phyloP scores from a whole-genome alignment of 148 eudicot genomes.

The Diospyros lotus region DNA sequence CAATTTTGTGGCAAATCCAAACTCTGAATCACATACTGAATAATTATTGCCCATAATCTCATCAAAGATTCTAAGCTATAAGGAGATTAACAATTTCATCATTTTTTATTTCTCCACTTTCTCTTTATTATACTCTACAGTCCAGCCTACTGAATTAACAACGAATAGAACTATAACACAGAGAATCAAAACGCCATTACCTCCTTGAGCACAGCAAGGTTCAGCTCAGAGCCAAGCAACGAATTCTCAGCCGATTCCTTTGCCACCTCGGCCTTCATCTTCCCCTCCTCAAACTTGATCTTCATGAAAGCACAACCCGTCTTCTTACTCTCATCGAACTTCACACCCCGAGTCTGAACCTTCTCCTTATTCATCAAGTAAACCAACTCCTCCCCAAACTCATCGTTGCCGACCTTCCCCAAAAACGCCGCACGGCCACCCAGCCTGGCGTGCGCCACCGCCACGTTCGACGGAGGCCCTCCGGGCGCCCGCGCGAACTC shows the following conservation, averaged over 20 bases:
- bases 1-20: too few species aligned
- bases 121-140: too few species aligned
- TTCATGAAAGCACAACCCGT: conserved; percentile 66
- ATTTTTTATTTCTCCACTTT: too few species aligned
- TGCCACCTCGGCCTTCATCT: conserved; percentile 52
- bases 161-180: neutral
- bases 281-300: conserved; percentile 58
- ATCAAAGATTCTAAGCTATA: neutral
- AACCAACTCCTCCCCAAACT: conserved; percentile 69
- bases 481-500: conserved; percentile 79
- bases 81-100: too few species aligned
- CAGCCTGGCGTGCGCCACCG: conserved; percentile 70
- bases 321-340: conserved; percentile 43
- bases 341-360: conserved; percentile 73
- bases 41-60: too few species aligned
- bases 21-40: too few species aligned
- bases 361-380: conserved; percentile 65
- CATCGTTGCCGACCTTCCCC: conserved; percentile 84
- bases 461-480: conserved; percentile 81
- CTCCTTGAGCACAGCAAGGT: conserved; percentile 87
- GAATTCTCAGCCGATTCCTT: conserved; percentile 75
- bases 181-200: conserved; percentile 25
- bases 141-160: neutral
- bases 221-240: conserved; percentile 57
- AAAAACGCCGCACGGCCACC: conserved; percentile 84